phyloP scores from a whole-genome alignment of 2,329 filamentous ascomycete species.

The Cyanodermella asteris region DNA sequence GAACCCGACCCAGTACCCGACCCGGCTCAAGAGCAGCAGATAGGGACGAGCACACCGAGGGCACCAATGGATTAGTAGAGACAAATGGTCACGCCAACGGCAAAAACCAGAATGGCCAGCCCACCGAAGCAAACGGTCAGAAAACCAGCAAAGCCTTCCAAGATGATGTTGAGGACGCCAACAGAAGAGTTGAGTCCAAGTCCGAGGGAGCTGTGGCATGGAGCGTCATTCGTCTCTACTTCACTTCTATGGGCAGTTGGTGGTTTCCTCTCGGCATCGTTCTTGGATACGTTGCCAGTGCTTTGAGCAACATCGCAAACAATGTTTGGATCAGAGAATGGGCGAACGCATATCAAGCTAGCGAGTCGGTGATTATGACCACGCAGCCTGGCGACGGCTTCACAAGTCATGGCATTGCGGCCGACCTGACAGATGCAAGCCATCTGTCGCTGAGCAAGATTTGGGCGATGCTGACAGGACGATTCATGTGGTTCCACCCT shows the following conservation, averaged over 20 bases:
- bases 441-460: too few relatives aligned
- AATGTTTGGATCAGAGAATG: slow-evolving; percentile 91
- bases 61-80: slow-evolving; percentile 27
- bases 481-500: too few relatives aligned
- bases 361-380: slow-evolving; percentile 18
- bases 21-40: slow-evolving; percentile 46
- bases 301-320: slow-evolving; percentile 66
- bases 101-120: slow-evolving; percentile 13
- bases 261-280: slow-evolving; percentile 57
- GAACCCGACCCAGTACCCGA: slow-evolving; percentile 56
- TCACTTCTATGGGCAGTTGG: slow-evolving; percentile 83
- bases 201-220: slow-evolving; percentile 73
- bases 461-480: too few relatives aligned
- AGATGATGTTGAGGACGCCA: slow-evolving; percentile 18
- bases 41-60: slow-evolving; percentile 37
- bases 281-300: slow-evolving; percentile 47
- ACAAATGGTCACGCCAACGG: slow-evolving; percentile 26
- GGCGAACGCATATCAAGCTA: slow-evolving; percentile 64
- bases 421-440: too few relatives aligned
- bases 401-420: too few relatives aligned
- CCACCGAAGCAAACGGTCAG: slow-evolving; percentile 16
- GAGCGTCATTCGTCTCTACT: slow-evolving; percentile 66
- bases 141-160: slow-evolving; percentile 18
- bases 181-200: slow-evolving; percentile 48
- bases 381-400: slow-evolving; percentile 23